phyloP scores from a whole-genome alignment of 1,284 basidiomycete genomes.

The Ustilago nuda region DNA sequence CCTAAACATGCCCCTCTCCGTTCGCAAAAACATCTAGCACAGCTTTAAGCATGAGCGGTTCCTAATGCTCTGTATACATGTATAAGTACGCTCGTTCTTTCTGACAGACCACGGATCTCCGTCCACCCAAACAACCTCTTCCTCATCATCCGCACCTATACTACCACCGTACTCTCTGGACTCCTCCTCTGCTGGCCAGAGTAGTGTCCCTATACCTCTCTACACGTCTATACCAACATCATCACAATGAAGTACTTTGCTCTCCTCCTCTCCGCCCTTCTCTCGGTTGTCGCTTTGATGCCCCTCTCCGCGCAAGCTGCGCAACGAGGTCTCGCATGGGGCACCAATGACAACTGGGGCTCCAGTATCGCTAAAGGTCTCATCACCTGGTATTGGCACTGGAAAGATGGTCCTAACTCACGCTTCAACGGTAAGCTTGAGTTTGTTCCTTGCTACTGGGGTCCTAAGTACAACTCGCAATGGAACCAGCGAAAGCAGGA shows the following conservation, averaged over 20 bases:
- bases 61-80: slow-evolving; percentile 1
- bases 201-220: slow-evolving; percentile 8
- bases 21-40: background rate
- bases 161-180: background rate
- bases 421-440: slow-evolving; percentile 50
- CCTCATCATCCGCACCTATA: background rate
- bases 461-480: slow-evolving; percentile 48
- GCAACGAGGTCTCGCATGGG: slow-evolving; percentile 61
- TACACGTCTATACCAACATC: background rate
- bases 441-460: slow-evolving; percentile 66
- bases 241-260: slow-evolving; percentile 45
- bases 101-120: slow-evolving; percentile 33
- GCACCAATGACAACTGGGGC: slow-evolving; percentile 58
- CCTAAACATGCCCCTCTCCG: background rate
- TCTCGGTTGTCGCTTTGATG: slow-evolving; percentile 18
- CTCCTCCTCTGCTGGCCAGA: slow-evolving; percentile 29
- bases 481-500: slow-evolving; percentile 60
- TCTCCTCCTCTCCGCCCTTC: slow-evolving; percentile 23
- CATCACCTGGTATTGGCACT: slow-evolving; percentile 66
- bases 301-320: slow-evolving; percentile 26
- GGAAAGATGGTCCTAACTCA: slow-evolving; percentile 55
- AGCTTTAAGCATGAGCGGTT: slow-evolving; percentile 1
- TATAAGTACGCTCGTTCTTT: slow-evolving; percentile 34
- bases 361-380: slow-evolving; percentile 50
- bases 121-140: background rate